A percentile compares a stretch with the other conserved stretches of the same genome.
Conservation (phyloP, 1,139 yeast species). For the Kodamaea ohmeri region DNA sequence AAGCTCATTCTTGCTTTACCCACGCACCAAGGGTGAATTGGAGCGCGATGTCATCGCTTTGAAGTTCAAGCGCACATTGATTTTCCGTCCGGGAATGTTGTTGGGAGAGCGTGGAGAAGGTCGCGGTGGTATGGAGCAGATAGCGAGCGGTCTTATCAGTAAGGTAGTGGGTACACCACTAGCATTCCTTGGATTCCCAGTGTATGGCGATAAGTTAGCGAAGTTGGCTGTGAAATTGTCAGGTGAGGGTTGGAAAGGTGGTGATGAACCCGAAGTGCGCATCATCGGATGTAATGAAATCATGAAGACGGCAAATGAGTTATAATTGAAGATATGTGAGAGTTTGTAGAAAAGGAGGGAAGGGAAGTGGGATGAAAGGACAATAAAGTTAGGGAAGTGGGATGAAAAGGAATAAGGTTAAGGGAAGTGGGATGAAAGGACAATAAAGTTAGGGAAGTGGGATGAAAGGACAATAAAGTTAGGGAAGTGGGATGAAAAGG, state of each 20-base stretch:
- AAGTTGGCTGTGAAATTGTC: conserved; percentile 5
- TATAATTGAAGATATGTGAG: too few relatives aligned
- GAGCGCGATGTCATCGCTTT: conserved; percentile 58
- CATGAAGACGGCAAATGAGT: conserved; percentile 1
- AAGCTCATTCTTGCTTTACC: conserved; percentile 50
- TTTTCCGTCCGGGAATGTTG: conserved; percentile 68
- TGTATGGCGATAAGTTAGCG: conserved; percentile 7
- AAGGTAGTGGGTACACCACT: conserved; percentile 28
- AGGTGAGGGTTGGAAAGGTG: conserved; percentile 5
- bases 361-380: neutral
- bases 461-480: too few relatives aligned
- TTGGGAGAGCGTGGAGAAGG: conserved; percentile 54
- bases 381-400: too few relatives aligned
- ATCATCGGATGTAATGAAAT: conserved; percentile 1
- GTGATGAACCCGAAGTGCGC: conserved; percentile 1
- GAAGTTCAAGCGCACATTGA: conserved; percentile 63
- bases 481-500: too few relatives aligned
- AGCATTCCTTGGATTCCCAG: conserved; percentile 4
- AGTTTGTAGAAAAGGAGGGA: neutral
- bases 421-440: too few relatives aligned
- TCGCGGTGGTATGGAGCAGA: conserved; percentile 36
- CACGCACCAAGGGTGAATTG: conserved; percentile 60
- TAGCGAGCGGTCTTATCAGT: conserved; percentile 28
- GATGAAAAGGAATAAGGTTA: too few relatives aligned
- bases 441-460: too few relatives aligned